phyloP scores from a whole-genome alignment of 495 filamentous ascomycete species.

The Ramalina intermedia region DNA sequence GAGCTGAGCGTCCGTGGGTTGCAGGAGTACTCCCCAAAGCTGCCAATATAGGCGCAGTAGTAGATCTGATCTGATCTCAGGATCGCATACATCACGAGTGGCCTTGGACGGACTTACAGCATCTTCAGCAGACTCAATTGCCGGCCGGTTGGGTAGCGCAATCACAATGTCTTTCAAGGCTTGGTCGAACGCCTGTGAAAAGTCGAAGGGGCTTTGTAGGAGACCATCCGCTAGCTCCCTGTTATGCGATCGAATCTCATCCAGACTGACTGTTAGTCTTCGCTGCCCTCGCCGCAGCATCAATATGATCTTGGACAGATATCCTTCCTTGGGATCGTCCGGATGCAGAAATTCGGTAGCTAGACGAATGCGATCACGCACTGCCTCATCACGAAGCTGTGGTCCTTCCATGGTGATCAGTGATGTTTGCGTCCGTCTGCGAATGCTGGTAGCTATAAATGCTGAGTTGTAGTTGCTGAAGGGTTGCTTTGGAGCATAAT shows the following conservation, averaged over 20 bases:
- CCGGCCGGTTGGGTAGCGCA: conserved; percentile 51
- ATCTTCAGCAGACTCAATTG: conserved; percentile 45
- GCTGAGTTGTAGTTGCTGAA: not conserved
- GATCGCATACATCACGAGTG: not conserved
- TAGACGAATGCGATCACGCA: conserved; percentile 63
- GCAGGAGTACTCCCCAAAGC: conserved; percentile 87
- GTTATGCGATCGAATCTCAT: conserved; percentile 85
- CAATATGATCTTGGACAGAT: conserved; percentile 72
- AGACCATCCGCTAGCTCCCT: conserved; percentile 79
- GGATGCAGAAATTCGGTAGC: conserved; percentile 80
- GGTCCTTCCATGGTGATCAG: conserved; percentile 47
- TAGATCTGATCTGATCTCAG: conserved; percentile 39
- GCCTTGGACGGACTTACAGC: conserved; percentile 28
- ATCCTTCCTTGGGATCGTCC: conserved; percentile 41
- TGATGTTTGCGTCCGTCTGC: not conserved
- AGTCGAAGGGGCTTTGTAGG: conserved; percentile 78
- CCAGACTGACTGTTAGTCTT: conserved; percentile 64
- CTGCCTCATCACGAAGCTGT: conserved; percentile 67
- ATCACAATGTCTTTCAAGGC: conserved; percentile 80
- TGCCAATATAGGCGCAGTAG: conserved; percentile 89
- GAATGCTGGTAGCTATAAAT: too few species aligned
- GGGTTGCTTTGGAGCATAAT: not conserved
- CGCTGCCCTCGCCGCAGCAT: conserved; percentile 84
- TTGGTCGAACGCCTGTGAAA: conserved; percentile 67
- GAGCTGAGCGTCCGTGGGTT: conserved; percentile 89